Conservation (phyloP, 345 rosid species). For the Hirschfeldia incana region DNA sequence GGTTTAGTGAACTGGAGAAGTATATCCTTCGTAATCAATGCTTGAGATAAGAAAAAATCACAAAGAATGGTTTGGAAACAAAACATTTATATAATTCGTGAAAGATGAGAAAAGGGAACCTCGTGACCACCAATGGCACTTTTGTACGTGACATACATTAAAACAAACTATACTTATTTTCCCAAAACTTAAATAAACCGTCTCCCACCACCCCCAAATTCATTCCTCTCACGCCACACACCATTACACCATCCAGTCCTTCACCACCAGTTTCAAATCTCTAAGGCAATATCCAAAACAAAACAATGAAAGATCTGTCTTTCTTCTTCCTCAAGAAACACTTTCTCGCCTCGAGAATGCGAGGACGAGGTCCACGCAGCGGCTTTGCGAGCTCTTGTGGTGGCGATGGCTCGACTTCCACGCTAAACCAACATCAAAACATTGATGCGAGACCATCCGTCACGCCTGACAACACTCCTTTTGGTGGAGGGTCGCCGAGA, state of each 20-base stretch:
- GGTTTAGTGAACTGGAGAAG: not conserved
- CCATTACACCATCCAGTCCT: not conserved
- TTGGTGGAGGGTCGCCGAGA: constrained; percentile 29
- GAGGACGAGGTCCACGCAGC: constrained; percentile 47
- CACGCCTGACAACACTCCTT: constrained; percentile 29
- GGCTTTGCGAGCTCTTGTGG: constrained; percentile 57
- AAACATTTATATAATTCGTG: constrained; percentile 20
- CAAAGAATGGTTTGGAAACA: constrained; percentile 23
- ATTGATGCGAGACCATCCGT: constrained; percentile 21
- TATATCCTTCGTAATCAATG: not conserved
- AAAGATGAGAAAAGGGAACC: constrained; percentile 26
- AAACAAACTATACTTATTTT: constrained; percentile 10
- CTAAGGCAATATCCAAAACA: constrained; percentile 10
- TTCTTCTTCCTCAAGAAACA: constrained; percentile 65
- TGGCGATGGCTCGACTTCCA: constrained; percentile 70
- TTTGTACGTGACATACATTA: constrained; percentile 39
- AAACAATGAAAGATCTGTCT: constrained; percentile 67
- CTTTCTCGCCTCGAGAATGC: constrained; percentile 62
- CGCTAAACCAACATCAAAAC: constrained; percentile 50
- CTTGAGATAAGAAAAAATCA: not conserved
- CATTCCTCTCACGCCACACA: constrained; percentile 35
- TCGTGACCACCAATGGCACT: constrained; percentile 41
- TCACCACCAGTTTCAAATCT: constrained; percentile 15
- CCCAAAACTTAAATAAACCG: constrained; percentile 28
- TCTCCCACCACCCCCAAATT: constrained; percentile 35